Evolutionary conservation across 2,329 filamentous ascomycete species (phyloP).

Genomic region (Colletotrichum somersetense): DNA sequence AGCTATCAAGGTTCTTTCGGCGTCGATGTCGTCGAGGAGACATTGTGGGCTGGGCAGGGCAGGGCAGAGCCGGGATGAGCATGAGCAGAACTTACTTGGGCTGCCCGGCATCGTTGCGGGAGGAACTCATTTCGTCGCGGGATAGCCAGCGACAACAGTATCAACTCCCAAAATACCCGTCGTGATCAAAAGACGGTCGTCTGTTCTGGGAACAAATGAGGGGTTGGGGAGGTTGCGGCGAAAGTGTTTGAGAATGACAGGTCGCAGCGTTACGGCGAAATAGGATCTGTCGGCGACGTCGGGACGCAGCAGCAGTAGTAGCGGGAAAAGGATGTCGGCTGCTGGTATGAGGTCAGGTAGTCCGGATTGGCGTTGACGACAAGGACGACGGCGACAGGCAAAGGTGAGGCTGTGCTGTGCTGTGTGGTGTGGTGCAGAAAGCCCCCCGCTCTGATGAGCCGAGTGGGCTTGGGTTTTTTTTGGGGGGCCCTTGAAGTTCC

Average conservation of each 20-base stretch:
- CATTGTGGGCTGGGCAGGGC: neutral
- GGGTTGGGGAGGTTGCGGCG: constrained; percentile 20
- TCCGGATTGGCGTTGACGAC: constrained; percentile 40
- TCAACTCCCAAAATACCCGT: constrained; percentile 38
- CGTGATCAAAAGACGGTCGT: constrained; percentile 28
- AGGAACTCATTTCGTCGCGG: constrained; percentile 43
- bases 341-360: constrained; percentile 29
- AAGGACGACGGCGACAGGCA: constrained; percentile 37
- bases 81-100: constrained; percentile 49
- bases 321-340: constrained; percentile 9
- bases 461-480: constrained; percentile 43
- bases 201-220: constrained; percentile 36
- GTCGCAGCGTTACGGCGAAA: constrained; percentile 22
- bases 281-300: constrained; percentile 17
- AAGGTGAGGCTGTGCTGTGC: constrained; percentile 44
- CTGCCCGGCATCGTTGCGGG: constrained; percentile 54
- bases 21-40: neutral
- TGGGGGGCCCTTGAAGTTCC: constrained; percentile 35
- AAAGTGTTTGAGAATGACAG: constrained; percentile 25
- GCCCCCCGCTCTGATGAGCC: constrained; percentile 42
- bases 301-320: constrained; percentile 16
- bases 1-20: constrained; percentile 12
- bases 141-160: constrained; percentile 40
- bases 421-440: constrained; percentile 36
- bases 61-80: neutral